A percentile compares a stretch with the other conserved stretches of the same genome.
phyloP scores from a whole-genome alignment of 305 asterid genomes.

The Solanum hybrid region DNA sequence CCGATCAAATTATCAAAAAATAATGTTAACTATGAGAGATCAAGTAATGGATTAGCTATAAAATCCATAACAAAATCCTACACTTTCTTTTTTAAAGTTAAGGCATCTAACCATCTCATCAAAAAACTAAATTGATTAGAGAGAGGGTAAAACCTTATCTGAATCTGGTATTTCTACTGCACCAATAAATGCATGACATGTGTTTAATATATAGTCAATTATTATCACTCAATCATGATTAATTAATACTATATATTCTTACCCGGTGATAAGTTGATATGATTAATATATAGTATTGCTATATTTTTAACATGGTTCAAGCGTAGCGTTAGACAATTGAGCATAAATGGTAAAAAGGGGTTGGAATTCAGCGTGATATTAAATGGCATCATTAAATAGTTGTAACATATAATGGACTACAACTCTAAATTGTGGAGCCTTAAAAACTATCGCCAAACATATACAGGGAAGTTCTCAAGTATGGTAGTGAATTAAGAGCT shows the following conservation, averaged over 20 bases:
- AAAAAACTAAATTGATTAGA: background rate
- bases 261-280: background rate
- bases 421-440: background rate
- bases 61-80: background rate
- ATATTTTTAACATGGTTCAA: background rate
- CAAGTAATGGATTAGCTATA: background rate
- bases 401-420: background rate
- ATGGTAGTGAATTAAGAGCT: background rate
- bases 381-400: background rate
- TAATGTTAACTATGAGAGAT: background rate
- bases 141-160: background rate
- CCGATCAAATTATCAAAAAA: background rate
- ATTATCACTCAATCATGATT: background rate
- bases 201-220: background rate
- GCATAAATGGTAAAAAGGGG: background rate
- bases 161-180: background rate
- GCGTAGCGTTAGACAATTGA: background rate
- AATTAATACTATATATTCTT: background rate
- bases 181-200: background rate
- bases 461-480: background rate
- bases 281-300: background rate
- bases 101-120: background rate
- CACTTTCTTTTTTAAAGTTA: background rate
- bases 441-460: background rate
- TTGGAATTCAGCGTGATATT: background rate